These are phyloP conservation scores for Colletotrichum navitas DNA, from an alignment of 2,329 filamentous ascomycete species.

Conservation along the genomic window DNA sequence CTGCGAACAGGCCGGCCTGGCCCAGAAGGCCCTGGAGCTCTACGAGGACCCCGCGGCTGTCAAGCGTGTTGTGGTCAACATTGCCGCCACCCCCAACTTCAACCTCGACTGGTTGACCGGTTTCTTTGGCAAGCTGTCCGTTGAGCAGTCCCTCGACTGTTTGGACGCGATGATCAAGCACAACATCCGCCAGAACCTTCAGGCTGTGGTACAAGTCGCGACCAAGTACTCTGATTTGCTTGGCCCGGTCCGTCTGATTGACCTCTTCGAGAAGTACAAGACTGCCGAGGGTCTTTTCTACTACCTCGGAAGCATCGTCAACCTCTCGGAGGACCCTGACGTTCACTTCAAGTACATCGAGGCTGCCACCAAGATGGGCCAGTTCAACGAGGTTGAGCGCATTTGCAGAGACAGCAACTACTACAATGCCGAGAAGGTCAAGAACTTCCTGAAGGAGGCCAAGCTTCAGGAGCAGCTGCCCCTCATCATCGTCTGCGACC, in stretches of 20 bases:
- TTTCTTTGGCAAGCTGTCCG: constrained; percentile 94
- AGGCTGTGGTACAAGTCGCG: constrained; percentile 92
- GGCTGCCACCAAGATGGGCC: constrained; percentile 91
- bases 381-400: constrained; percentile 95
- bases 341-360: constrained; percentile 99
- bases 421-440: constrained; percentile 95
- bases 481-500: constrained; percentile 97
- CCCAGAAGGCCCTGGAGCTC: constrained; percentile 90
- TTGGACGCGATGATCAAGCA: constrained; percentile 95
- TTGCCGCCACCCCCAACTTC: constrained; percentile 85
- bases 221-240: constrained; percentile 98
- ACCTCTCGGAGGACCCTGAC: constrained; percentile 93
- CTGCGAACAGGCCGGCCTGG: constrained; percentile 92
- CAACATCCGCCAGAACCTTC: constrained; percentile 97
- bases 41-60: constrained; percentile 91
- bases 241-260: constrained; percentile 87
- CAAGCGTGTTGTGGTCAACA: constrained; percentile 90
- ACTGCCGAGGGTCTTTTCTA: constrained; percentile 98
- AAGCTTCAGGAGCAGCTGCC: constrained; percentile 92
- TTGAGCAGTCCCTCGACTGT: constrained; percentile 94
- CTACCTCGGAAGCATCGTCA: constrained; percentile 98
- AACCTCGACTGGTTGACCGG: constrained; percentile 90
- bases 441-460: constrained; percentile 99
- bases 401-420: constrained; percentile 94
- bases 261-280: constrained; percentile 97